These are phyloP conservation scores for Mortierella sp. DNA, from an alignment of 371 early-diverging fungal genomes.

Conservation along the genomic window DNA sequence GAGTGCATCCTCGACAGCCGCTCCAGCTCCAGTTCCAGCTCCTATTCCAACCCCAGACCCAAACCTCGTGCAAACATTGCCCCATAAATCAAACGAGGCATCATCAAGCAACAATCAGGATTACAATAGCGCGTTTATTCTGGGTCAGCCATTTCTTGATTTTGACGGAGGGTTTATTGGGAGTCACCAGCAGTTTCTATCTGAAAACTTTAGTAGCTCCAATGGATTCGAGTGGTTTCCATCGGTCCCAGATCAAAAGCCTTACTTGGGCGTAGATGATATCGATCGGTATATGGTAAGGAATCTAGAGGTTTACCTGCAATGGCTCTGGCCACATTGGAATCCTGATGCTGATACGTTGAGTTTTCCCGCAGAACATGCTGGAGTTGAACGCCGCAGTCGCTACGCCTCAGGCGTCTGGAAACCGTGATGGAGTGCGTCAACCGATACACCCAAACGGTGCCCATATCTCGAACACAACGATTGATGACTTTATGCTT, in stretches of 20 bases:
- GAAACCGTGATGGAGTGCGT: constrained; percentile 18
- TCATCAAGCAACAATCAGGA: neutral
- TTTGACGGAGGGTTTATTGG: constrained; percentile 41
- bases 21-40: neutral
- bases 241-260: constrained; percentile 21
- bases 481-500: constrained; percentile 38
- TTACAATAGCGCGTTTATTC: neutral
- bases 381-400: constrained; percentile 19
- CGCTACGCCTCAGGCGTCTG: constrained; percentile 16
- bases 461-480: constrained; percentile 35
- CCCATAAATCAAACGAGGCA: neutral
- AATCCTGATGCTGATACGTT: neutral
- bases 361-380: constrained; percentile 15
- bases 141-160: constrained; percentile 29
- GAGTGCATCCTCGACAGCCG: neutral
- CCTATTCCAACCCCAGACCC: no score
- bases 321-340: neutral
- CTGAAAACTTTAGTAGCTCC: neutral
- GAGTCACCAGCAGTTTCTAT: constrained; percentile 25
- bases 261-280: constrained; percentile 24
- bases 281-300: constrained; percentile 50
- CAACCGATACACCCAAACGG: neutral
- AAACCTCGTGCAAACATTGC: neutral
- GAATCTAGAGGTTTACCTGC: neutral
- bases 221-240: constrained; percentile 12